Percentiles rank a stretch among this genome's conserved stretches.
Conservation (phyloP, 116 monocot genomes). For the Posidonia oceanica region DNA sequence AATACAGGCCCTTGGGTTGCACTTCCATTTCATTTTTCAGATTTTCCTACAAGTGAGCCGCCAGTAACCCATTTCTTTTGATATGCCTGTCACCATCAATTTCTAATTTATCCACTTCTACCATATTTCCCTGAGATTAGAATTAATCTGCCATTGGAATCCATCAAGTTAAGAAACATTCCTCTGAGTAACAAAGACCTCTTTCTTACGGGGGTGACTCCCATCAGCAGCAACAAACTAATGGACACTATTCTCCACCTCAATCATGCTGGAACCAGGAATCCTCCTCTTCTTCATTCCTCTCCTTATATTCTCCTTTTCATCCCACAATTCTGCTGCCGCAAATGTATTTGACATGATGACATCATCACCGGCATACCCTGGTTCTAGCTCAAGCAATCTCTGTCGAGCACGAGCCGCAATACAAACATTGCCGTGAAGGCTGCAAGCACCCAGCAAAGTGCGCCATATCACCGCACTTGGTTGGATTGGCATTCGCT, state of each 20-base stretch:
- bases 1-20: too few relatives aligned
- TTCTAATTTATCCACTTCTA: too few relatives aligned
- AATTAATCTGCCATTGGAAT: too few relatives aligned
- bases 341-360: conserved; percentile 11
- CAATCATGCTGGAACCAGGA: conserved; percentile 5
- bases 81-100: too few relatives aligned
- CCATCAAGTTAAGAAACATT: too few relatives aligned
- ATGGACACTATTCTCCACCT: not conserved
- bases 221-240: too few relatives aligned
- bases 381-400: conserved; percentile 4
- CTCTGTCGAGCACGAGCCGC: not conserved
- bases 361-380: conserved; percentile 11
- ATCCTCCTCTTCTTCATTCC: not conserved
- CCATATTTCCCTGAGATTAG: too few relatives aligned
- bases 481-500: conserved; percentile 5
- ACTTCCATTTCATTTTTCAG: too few relatives aligned
- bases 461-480: conserved; percentile 18
- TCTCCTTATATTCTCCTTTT: not conserved
- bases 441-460: conserved; percentile 9
- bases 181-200: too few relatives aligned
- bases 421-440: conserved; percentile 7
- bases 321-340: conserved; percentile 4
- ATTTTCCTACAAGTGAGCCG: too few relatives aligned
- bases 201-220: too few relatives aligned
- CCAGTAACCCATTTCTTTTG: too few relatives aligned